Conservation (phyloP, 2,329 filamentous ascomycete genomes). For the Dryadomyces quercus-mongolicae region DNA sequence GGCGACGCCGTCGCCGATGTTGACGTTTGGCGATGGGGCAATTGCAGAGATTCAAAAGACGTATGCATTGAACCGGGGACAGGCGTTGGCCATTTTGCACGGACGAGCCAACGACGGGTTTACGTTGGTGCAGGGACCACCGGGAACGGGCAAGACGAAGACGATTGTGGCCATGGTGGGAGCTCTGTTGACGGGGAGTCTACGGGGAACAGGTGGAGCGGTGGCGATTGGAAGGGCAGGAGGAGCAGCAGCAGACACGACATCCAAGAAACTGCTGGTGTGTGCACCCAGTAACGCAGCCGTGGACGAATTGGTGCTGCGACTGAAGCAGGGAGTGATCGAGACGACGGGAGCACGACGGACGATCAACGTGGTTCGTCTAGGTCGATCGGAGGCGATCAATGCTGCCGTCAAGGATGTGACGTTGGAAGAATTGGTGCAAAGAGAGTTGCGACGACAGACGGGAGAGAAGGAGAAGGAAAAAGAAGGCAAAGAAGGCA, state of each 20-base stretch:
- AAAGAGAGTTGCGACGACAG: constrained; percentile 33
- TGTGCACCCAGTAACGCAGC: constrained; percentile 98
- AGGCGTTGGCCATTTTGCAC: constrained; percentile 83
- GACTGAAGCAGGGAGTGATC: constrained; percentile 78
- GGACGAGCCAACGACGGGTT: constrained; percentile 95
- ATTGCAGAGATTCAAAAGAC: constrained; percentile 57
- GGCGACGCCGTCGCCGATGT: constrained; percentile 79
- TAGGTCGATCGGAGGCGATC: constrained; percentile 86
- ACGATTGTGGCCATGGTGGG: constrained; percentile 96
- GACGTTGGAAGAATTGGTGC: constrained; percentile 85
- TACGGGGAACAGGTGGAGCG: constrained; percentile 28
- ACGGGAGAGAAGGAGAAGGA: constrained; percentile 1
- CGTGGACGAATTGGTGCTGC: constrained; percentile 88
- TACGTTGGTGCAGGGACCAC: constrained; percentile 89
- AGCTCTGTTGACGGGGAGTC: constrained; percentile 55
- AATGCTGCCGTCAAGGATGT: constrained; percentile 83
- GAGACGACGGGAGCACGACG: constrained; percentile 60
- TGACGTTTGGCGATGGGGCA: constrained; percentile 66
- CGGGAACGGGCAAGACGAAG: constrained; percentile 96
- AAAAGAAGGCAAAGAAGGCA: constrained; percentile 20
- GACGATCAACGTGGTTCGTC: constrained; percentile 75
- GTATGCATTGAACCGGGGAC: constrained; percentile 77
- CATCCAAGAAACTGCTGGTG: constrained; percentile 75
- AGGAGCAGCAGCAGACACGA: constrained; percentile 19
- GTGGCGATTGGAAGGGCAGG: constrained; percentile 31